Base-by-base conservation (phyloP, 1,284 basidiomycete species). In the Takashimella koratensis region DNA sequence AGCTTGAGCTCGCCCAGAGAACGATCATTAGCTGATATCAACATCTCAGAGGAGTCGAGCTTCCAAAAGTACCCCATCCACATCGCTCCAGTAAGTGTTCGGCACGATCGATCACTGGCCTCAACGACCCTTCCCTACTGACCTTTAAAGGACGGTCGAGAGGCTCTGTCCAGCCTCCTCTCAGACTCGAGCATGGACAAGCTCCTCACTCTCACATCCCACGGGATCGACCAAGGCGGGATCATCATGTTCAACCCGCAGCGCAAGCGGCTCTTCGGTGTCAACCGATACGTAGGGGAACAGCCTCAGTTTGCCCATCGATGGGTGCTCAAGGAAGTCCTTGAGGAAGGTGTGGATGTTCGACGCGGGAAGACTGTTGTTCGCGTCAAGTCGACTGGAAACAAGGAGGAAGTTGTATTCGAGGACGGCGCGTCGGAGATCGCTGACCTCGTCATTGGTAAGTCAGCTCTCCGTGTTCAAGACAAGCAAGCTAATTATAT, bases 171-270 rank as follows among this genome's bases (percentile, higher is more conserved):
- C 27, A 20, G 19, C 13, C 46, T 62, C 26, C 78, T 89, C 40
- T 80, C 82, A 5, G 74, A 81, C 0, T 81, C 86, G 19, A 84
- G 86, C 61, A 84, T 84, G 63, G 65, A 78, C 23, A 70, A 79
- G 16, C 79, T 83, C 30, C 81, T 85, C 50, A 51, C 65, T 5
- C 60, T 70, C 20, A 67, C 75, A 24, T 21, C 39, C n/a, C 54
- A 62, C 26, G 57, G 54, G 13, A 51, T 58, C 19, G 39, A 26
- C 24, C 54, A 62, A 24, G 57, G 54, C 6, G 60, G 60, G 5
- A 48, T 56, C 5, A 45, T 44, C 12, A 54, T 57, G 24, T 26
- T 54, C 36, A 44, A 45, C 12, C 45, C 25, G 16, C 22, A 43
- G 13, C 40, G 56, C 23, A 22, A 19, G 4, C 47, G 27, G 19